Evolutionary conservation across 495 filamentous ascomycete genomes (phyloP).

Genomic region (Penicillium simplicissimum): DNA sequence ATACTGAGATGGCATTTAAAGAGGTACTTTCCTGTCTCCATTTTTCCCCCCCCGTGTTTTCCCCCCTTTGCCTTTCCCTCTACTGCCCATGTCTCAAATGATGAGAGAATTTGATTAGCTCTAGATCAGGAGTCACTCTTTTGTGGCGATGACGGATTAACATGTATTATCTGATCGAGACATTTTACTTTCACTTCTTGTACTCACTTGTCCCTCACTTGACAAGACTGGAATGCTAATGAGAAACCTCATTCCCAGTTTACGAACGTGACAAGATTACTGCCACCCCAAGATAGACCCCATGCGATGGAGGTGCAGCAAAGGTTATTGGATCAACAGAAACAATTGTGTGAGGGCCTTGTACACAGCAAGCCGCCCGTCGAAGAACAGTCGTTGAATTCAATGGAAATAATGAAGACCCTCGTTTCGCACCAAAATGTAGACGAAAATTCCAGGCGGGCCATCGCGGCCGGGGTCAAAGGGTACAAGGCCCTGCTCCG

Average conservation of each 20-base stretch:
- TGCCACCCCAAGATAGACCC: conserved; percentile 31
- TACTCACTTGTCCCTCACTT: conserved; percentile 5
- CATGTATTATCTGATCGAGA: conserved; percentile 56
- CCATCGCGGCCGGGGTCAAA: conserved; percentile 44
- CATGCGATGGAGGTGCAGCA: conserved; percentile 38
- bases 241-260: conserved; percentile 15
- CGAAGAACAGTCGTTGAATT: conserved; percentile 38
- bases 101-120: conserved; percentile 57
- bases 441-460: conserved; percentile 40
- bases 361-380: conserved; percentile 29
- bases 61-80: conserved; percentile 12
- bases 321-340: conserved; percentile 33
- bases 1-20: conserved; percentile 44
- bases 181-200: conserved; percentile 15
- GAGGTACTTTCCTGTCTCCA: conserved; percentile 44
- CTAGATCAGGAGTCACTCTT: conserved; percentile 57
- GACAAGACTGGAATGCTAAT: conserved; percentile 25
- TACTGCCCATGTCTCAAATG: conserved; percentile 41
- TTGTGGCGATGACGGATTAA: conserved; percentile 51
- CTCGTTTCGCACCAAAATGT: conserved; percentile 46
- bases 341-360: conserved; percentile 34
- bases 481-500: conserved; percentile 42
- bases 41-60: conserved; percentile 9
- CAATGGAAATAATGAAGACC: conserved; percentile 47
- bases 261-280: conserved; percentile 25